These are phyloP conservation scores for Mariannaea elegans DNA, from an alignment of 2,329 filamentous ascomycete species.

Conservation along the genomic window DNA sequence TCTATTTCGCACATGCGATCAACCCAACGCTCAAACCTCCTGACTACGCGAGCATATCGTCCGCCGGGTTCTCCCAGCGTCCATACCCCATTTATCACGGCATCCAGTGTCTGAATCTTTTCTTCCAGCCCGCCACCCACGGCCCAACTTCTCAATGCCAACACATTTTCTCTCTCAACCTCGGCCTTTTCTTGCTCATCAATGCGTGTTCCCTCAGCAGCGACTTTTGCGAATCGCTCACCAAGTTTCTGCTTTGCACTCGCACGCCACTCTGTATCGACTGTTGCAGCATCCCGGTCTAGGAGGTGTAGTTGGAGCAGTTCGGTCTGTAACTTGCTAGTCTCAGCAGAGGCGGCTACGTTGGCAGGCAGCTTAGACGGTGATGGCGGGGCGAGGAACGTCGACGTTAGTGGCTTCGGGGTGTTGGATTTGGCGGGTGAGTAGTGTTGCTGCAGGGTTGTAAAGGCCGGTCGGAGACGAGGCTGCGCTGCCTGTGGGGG, in stretches of 20 bases:
- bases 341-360: conserved; percentile 66
- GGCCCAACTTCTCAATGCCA: conserved; percentile 63
- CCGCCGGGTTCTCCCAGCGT: conserved; percentile 63
- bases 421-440: conserved; percentile 68
- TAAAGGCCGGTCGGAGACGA: conserved; percentile 64
- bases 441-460: conserved; percentile 72
- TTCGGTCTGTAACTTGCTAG: conserved; percentile 67
- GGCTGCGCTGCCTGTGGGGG: conserved; percentile 37
- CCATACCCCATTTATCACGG: conserved; percentile 66
- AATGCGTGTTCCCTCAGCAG: conserved; percentile 45
- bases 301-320: conserved; percentile 72
- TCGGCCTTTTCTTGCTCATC: conserved; percentile 51
- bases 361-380: conserved; percentile 70
- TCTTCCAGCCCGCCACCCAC: conserved; percentile 57
- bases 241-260: conserved; percentile 62
- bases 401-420: conserved; percentile 69
- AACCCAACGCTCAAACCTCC: conserved; percentile 69
- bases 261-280: conserved; percentile 60
- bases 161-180: conserved; percentile 60
- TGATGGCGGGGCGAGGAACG: conserved; percentile 66
- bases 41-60: conserved; percentile 63
- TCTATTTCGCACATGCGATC: conserved; percentile 57
- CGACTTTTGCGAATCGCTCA: conserved; percentile 53
- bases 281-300: conserved; percentile 61
- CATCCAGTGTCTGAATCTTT: conserved; percentile 65